Evolutionary conservation across 1,284 basidiomycete genomes (phyloP).

Genomic region (Ustilago xerochloae): DNA sequence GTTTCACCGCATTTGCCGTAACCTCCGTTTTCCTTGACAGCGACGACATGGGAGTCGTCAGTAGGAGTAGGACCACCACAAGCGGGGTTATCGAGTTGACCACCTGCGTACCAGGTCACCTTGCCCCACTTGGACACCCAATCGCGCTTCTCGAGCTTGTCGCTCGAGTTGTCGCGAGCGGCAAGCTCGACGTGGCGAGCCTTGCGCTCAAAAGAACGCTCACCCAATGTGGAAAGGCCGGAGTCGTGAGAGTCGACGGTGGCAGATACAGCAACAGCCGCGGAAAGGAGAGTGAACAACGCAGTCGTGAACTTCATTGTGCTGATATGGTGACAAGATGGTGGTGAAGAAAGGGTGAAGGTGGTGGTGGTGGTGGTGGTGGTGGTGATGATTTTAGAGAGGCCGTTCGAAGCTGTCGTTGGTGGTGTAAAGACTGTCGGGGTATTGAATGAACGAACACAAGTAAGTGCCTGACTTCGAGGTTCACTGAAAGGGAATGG

Average conservation of each 20-base stretch:
- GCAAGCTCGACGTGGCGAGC: conserved; percentile 45
- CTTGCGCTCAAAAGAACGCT: conserved; percentile 56
- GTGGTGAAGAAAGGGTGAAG: neutral
- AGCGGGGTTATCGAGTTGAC: conserved; percentile 58
- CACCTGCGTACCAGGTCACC: conserved; percentile 61
- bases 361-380: too few relatives aligned
- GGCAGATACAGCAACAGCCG: conserved; percentile 35
- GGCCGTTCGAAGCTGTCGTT: neutral
- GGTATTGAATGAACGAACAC: neutral
- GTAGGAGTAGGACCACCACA: conserved; percentile 60
- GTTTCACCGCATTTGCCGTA: conserved; percentile 61
- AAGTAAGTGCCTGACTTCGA: conserved; percentile 21
- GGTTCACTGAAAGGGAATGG: neutral
- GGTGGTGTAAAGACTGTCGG: conserved; percentile 8
- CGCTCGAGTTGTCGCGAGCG: conserved; percentile 2
- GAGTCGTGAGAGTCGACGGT: conserved; percentile 47
- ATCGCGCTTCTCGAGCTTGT: conserved; percentile 44
- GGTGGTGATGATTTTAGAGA: too few relatives aligned
- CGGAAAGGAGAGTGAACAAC: conserved; percentile 33
- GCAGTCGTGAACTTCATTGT: conserved; percentile 57
- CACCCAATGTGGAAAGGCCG: conserved; percentile 38
- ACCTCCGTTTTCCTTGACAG: conserved; percentile 54
- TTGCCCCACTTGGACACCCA: conserved; percentile 46
- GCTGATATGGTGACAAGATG: neutral
- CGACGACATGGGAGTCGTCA: conserved; percentile 55